Evolutionary conservation across 179 eudicot genomes (phyloP).

Genomic region (Carnegiea gigantea): DNA sequence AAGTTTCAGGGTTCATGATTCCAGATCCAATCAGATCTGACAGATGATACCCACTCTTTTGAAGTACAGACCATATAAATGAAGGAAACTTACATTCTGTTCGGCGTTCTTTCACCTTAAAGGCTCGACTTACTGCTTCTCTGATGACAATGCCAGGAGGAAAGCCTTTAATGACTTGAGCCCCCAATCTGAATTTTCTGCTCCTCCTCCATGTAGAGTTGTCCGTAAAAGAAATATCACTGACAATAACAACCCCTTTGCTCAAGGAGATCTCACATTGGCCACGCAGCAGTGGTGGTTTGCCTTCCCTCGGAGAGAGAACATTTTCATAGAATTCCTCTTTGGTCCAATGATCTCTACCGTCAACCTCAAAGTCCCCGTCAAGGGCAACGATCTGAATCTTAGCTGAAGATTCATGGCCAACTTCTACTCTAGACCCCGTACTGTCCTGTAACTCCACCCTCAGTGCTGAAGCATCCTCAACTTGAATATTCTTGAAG

Average conservation of each 20-base stretch:
- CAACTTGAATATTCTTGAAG: background rate
- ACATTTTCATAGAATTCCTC: conserved; percentile 12
- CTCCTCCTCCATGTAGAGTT: conserved; percentile 18
- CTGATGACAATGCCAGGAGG: conserved; percentile 6
- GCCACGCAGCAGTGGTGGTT: conserved; percentile 21
- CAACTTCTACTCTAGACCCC: conserved; percentile 16
- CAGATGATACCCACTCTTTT: background rate
- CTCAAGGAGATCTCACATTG: background rate
- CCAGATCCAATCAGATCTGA: background rate
- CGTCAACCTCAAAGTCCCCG: conserved; percentile 17
- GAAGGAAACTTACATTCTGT: conserved; percentile 11
- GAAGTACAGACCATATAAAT: background rate
- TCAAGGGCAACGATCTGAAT: conserved; percentile 21
- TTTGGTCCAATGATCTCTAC: conserved; percentile 7
- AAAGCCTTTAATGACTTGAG: conserved; percentile 10
- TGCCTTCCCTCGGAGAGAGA: conserved; percentile 12
- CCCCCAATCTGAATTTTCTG: conserved; percentile 26
- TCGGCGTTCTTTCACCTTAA: conserved; percentile 29
- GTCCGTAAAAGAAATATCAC: conserved; percentile 22
- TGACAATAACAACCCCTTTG: conserved; percentile 16
- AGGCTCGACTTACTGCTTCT: conserved; percentile 21
- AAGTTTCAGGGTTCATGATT: background rate
- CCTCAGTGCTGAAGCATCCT: background rate
- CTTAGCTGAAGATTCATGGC: conserved; percentile 24
- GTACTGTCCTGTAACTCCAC: conserved; percentile 10